Percentiles rank a stretch among this genome's conserved stretches.
Evolutionary conservation across 2,329 filamentous ascomycete species (phyloP).

Genomic region (Bipolaris cookei): DNA sequence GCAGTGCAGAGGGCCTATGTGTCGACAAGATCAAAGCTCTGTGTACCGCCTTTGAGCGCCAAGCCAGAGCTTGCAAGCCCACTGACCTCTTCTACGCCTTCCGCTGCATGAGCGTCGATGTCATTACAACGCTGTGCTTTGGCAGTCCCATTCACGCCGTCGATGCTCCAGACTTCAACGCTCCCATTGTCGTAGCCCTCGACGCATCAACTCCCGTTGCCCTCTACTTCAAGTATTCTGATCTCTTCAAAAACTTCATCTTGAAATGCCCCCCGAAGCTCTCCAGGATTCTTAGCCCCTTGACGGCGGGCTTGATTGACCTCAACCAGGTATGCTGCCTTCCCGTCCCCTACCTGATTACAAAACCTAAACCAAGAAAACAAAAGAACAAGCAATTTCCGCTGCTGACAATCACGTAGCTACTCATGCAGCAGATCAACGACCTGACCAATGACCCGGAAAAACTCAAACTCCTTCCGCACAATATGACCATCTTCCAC

Average conservation of each 20-base stretch:
- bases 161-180: slow-evolving; percentile 49
- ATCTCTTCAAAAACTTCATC: slow-evolving; percentile 47
- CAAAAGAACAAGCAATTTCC: no score
- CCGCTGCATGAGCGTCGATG: slow-evolving; percentile 30
- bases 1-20: slow-evolving; percentile 47
- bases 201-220: slow-evolving; percentile 46
- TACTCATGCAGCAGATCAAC: slow-evolving; percentile 42
- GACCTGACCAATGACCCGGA: slow-evolving; percentile 41
- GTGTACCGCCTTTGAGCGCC: slow-evolving; percentile 37
- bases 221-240: slow-evolving; percentile 52
- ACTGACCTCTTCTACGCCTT: slow-evolving; percentile 37
- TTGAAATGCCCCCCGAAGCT: slow-evolving; percentile 48
- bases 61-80: slow-evolving; percentile 26
- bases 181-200: slow-evolving; percentile 53
- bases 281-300: slow-evolving; percentile 46
- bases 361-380: no score
- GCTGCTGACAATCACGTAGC: slow-evolving; percentile 15
- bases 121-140: slow-evolving; percentile 51
- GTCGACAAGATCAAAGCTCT: slow-evolving; percentile 46
- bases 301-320: slow-evolving; percentile 49
- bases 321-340: slow-evolving; percentile 37
- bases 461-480: slow-evolving; percentile 40
- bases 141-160: slow-evolving; percentile 50
- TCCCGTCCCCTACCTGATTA: background rate
- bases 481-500: slow-evolving; percentile 50